Base-by-base conservation (phyloP, 192 early-diverging fungal species). In the Physocladia obscura region DNA sequence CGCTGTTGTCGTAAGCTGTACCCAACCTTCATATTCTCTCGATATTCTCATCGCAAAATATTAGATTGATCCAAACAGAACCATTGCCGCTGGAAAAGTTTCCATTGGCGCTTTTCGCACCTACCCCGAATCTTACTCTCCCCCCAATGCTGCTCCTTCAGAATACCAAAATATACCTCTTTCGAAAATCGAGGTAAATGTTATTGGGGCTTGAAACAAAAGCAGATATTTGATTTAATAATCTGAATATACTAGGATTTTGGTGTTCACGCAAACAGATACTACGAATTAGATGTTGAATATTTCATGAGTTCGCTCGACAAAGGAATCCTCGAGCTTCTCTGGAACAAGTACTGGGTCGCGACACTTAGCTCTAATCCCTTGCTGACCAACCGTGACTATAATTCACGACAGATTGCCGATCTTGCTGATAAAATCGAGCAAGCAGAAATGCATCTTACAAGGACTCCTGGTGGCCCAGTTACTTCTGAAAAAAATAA, bases 321-420 rank as follows among this genome's bases (percentile, higher is more conserved):
- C 75, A 84, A 84, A 5, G 82, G 89, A 34, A 80, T 98, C 49
- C 79, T 98, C 55, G 94, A 97, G 69, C 80, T 89, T 59, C 83
- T 98, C 71, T 98, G 97, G 97, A 90, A 95, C 64, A 97, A 97
- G 78, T 96, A 98, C 79, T 98, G 97, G 97, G 89, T 97, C 31
- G 92, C 92, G 75, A 98, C 97, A 4, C 81, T 98, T 27, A 92
- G 94, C 19, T 93, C 94, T 74, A 94, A 94, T 5, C 89, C 94
- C 17, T 80, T 98, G 22, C 78, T 97, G 19, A 88, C 92, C 50
- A 93, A 93, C 78, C 87, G 91, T 21, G 90, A 90, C 15, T 93
- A 93, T 70, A 82, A 82, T 35, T 80, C 90, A 0, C 72, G 82
- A n/a, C 93, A 94, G 73, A 91, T 94, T 60, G 64, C 76, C 4